A percentile compares a stretch with the other conserved stretches of the same genome.
phyloP scores from a whole-genome alignment of 495 filamentous ascomycete species.

The Penicillium pulvis region DNA sequence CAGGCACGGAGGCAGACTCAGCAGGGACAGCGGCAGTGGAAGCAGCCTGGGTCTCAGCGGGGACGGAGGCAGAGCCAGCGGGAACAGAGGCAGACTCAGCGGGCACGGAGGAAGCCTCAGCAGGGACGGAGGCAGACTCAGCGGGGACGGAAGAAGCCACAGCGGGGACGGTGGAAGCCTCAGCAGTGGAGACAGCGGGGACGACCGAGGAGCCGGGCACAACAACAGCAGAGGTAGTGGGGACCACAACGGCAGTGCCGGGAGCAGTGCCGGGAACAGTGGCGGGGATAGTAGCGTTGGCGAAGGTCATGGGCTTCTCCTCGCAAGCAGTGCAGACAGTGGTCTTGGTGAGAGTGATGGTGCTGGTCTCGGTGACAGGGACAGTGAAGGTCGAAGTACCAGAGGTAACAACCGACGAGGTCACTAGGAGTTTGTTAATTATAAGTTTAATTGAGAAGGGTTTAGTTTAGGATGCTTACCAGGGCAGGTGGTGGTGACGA shows the following conservation, averaged over 20 bases:
- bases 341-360: constrained; percentile 39
- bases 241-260: constrained; percentile 8
- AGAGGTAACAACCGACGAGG: constrained; percentile 33
- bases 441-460: not conserved
- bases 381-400: constrained; percentile 34
- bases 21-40: constrained; percentile 7
- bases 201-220: constrained; percentile 7
- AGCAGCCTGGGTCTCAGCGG: constrained; percentile 10
- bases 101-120: constrained; percentile 10
- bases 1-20: constrained; percentile 9
- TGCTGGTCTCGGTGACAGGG: constrained; percentile 41
- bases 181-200: constrained; percentile 9
- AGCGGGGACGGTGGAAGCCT: not conserved
- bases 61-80: constrained; percentile 11
- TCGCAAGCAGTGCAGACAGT: constrained; percentile 29
- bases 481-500: constrained; percentile 41
- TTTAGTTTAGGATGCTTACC: constrained; percentile 25
- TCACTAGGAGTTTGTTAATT: constrained; percentile 29
- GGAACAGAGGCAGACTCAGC: constrained; percentile 11
- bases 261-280: constrained; percentile 10
- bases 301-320: constrained; percentile 31
- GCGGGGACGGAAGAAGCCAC: constrained; percentile 12
- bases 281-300: constrained; percentile 27
- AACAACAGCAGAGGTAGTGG: constrained; percentile 15
- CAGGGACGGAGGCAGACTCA: constrained; percentile 11